Evolutionary conservation across 345 rosid species (phyloP).

Genomic region (Moringa oleifera): DNA sequence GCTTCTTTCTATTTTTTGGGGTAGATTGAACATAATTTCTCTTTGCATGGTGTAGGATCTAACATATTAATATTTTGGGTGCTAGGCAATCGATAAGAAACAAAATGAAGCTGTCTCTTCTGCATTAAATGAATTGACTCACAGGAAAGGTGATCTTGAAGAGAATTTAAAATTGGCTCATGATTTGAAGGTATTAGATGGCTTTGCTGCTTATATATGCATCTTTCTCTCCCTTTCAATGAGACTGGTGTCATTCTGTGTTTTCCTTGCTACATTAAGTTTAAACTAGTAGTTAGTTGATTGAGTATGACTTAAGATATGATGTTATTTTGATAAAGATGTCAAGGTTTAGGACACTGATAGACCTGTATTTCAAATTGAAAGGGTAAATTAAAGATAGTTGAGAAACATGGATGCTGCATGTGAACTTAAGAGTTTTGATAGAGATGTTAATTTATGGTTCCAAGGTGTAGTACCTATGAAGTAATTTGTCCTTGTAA

Average conservation of each 20-base stretch:
- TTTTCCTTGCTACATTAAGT: neutral
- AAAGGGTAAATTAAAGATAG: no score
- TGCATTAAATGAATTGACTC: constrained; percentile 66
- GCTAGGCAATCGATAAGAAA: constrained; percentile 87
- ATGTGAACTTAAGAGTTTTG: no score
- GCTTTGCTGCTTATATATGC: neutral
- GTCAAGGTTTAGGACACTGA: no score
- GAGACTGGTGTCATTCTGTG: neutral
- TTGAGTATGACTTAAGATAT: no score
- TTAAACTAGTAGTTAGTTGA: neutral
- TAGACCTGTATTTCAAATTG: no score
- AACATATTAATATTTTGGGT: constrained; percentile 20
- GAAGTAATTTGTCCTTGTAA: no score
- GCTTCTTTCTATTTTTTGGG: neutral
- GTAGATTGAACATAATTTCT: constrained; percentile 15
- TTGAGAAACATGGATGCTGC: no score
- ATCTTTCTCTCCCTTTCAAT: neutral
- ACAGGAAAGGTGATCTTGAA: constrained; percentile 82
- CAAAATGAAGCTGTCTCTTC: constrained; percentile 75
- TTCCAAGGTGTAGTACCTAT: no score
- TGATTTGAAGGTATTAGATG: constrained; percentile 71
- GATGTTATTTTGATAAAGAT: no score
- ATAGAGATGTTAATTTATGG: no score
- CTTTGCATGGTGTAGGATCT: constrained; percentile 16
- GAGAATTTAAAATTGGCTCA: constrained; percentile 65